phyloP scores from a whole-genome alignment of 257 asterid genomes.

The Solanum habrochaites region DNA sequence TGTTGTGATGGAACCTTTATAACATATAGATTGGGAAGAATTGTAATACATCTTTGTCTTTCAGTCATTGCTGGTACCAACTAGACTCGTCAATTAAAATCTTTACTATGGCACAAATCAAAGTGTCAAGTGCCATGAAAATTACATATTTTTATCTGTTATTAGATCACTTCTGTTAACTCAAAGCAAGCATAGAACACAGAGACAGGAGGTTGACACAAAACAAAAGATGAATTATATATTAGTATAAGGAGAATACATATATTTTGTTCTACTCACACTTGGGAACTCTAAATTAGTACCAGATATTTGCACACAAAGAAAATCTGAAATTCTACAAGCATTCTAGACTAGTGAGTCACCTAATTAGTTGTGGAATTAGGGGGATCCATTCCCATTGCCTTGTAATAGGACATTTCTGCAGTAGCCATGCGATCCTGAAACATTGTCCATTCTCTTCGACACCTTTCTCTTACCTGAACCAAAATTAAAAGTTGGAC shows the following conservation, averaged over 20 bases:
- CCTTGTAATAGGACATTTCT: slow-evolving; percentile 54
- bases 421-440: slow-evolving; percentile 63
- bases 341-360: background rate
- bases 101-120: background rate
- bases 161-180: background rate
- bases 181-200: background rate
- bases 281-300: background rate
- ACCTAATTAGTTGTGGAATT: slow-evolving; percentile 41
- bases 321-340: background rate
- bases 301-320: background rate
- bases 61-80: background rate
- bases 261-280: background rate
- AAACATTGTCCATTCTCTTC: slow-evolving; percentile 72
- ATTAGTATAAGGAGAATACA: background rate
- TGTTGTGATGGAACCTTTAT: background rate
- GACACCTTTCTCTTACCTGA: slow-evolving; percentile 82
- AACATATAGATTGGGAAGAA: background rate
- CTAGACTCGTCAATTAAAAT: background rate
- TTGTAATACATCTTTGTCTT: background rate
- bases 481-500: background rate
- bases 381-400: slow-evolving; percentile 56
- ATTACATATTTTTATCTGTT: background rate
- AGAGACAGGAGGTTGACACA: background rate
- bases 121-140: background rate
- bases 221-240: background rate